Percentiles rank a stretch among this genome's conserved stretches.
Evolutionary conservation across 2,329 filamentous ascomycete genomes (phyloP).

Genomic region (Fusarium acutatum): DNA sequence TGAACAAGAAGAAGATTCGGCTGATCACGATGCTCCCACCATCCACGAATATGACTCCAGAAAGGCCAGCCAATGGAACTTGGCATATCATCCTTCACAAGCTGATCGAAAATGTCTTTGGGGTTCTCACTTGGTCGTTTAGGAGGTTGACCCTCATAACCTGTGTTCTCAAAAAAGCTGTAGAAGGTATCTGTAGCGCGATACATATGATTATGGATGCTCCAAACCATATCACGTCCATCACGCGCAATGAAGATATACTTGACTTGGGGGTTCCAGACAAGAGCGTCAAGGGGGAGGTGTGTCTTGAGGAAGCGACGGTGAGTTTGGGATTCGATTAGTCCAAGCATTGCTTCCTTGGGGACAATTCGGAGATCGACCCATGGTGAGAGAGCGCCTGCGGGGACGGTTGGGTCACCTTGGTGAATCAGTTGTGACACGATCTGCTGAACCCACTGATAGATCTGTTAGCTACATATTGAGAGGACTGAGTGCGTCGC

Average conservation of each 20-base stretch:
- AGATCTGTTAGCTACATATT: accelerated
- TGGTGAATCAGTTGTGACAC: slow-evolving; percentile 2
- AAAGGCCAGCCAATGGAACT: background rate
- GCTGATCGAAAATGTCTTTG: background rate
- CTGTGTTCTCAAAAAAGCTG: background rate
- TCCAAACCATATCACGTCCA: slow-evolving; percentile 14
- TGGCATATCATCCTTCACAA: background rate
- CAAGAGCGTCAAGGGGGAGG: background rate
- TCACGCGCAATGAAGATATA: slow-evolving; percentile 15
- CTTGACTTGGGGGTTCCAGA: background rate
- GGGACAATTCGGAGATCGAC: slow-evolving; percentile 4
- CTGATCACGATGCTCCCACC: background rate
- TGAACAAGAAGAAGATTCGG: background rate
- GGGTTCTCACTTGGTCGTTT: background rate
- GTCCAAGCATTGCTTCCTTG: background rate
- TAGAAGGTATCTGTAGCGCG: slow-evolving; percentile 2
- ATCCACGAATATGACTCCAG: slow-evolving; percentile 12
- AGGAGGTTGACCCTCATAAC: background rate
- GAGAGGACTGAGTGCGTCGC: accelerated
- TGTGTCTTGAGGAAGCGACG: slow-evolving; percentile 14
- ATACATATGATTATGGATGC: background rate
- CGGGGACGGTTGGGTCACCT: background rate
- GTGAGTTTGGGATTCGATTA: background rate
- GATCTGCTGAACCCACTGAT: slow-evolving; percentile 13
- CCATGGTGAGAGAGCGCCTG: background rate